Evolutionary conservation across 2,329 filamentous ascomycete species (phyloP), one percentile per base, ranked within the genome.

Genomic region (Apiospora saccharicola): DNA sequence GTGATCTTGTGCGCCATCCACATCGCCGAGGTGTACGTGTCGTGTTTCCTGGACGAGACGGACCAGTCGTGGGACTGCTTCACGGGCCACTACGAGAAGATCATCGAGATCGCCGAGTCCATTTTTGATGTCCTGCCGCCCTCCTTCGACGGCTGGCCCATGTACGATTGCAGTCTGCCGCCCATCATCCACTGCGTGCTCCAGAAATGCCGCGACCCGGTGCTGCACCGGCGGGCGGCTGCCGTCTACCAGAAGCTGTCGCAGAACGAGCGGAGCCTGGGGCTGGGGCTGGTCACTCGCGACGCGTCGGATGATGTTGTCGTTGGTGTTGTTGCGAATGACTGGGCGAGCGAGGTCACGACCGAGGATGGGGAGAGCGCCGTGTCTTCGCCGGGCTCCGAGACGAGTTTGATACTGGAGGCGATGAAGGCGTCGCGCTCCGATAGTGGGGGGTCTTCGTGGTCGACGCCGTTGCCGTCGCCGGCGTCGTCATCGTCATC

Each of bases 141-240:
- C 7, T n/a, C n/a, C 67, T 46, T 68, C 24, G 41, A 68, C 47
- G 68, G 47, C 68, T 70, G 68, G 68, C 68, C 68, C 47, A 70
- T 70, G 68, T 53, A 53, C 34, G 68, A 70, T 10, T 51, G 47
- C 47, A 70, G 34, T 10, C 47, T 70, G 10, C 37, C 68, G 34
- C 68, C 68, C 34, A 57, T 70, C 6, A 41, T 70, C 8, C 68
- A 57, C 68, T 53, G 68, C 68, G 47, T 70, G 46, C 30, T 70
- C 13, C 68, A 70, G n/a, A 51, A 51, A 47, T 70, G 46, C 46
- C 68, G 68, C 30, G 49, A 70, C 30, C 30, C 30, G 47, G 68
- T 24, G 19, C 22, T 70, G 30, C 68, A 53, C 6, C 46, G 46
- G 34, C 68, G 68, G 4, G 68, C 68, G 26, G 47, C 47, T 19